Conservation (phyloP, 176 grass and related monocot genomes). For the Thinopyrum elongatum region DNA sequence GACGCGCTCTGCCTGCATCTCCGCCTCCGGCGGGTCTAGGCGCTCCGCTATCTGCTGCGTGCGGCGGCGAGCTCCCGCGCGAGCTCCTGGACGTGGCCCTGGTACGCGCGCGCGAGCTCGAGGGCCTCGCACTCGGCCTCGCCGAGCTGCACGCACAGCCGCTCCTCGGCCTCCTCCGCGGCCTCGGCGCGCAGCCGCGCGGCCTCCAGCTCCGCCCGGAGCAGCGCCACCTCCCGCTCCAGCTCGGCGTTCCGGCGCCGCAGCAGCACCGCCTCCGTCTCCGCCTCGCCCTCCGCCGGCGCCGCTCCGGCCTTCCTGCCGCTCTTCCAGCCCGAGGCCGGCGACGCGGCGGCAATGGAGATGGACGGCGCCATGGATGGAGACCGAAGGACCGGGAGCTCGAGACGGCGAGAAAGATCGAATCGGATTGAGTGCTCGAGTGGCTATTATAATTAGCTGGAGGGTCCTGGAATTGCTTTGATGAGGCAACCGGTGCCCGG, state of each 20-base stretch:
- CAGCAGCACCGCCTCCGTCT: slow-evolving; percentile 41
- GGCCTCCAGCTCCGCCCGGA: slow-evolving; percentile 42
- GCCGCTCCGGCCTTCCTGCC: background rate
- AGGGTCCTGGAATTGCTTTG: background rate
- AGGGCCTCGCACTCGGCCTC: slow-evolving; percentile 77
- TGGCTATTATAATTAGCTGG: background rate
- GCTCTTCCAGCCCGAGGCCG: background rate
- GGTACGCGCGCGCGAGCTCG: slow-evolving; percentile 36
- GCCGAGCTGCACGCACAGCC: slow-evolving; percentile 67
- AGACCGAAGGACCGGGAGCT: background rate
- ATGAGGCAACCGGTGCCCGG: background rate
- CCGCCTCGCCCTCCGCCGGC: background rate
- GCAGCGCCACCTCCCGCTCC: slow-evolving; percentile 56
- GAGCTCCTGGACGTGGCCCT: slow-evolving; percentile 40
- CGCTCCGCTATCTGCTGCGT: background rate
- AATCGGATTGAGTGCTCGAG: background rate
- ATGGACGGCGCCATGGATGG: slow-evolving; percentile 30
- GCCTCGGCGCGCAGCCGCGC: slow-evolving; percentile 42
- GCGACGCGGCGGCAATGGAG: background rate
- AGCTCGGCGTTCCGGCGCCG: slow-evolving; percentile 68
- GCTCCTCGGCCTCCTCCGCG: slow-evolving; percentile 79
- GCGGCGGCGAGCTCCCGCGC: slow-evolving; percentile 46
- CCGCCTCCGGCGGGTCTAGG: background rate
- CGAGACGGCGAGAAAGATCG: too few relatives aligned
- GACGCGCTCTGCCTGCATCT: too few relatives aligned